These are phyloP conservation scores for Saksenaea oblongispora DNA, from an alignment of 371 early-diverging fungal species.

Conservation along the genomic window DNA sequence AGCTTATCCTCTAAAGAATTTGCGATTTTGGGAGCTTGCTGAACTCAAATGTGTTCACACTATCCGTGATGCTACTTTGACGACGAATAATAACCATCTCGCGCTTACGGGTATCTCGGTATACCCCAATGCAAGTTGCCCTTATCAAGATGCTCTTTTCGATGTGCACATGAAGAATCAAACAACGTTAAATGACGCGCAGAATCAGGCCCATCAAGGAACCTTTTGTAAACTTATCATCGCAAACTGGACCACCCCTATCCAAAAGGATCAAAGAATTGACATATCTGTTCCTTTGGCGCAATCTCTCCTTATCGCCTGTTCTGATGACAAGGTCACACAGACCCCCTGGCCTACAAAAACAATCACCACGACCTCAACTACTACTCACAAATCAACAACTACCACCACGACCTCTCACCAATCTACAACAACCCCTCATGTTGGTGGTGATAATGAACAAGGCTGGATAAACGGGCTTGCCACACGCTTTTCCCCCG, in stretches of 20 bases:
- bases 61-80: slow-evolving; percentile 8
- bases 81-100: slow-evolving; percentile 8
- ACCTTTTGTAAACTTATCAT: slow-evolving; percentile 13
- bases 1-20: not conserved
- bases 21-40: not conserved
- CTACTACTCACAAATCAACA: slow-evolving; percentile 1
- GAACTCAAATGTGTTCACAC: not conserved
- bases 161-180: slow-evolving; percentile 1
- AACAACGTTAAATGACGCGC: slow-evolving; percentile 9
- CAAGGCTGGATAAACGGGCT: slow-evolving; percentile 15
- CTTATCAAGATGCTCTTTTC: slow-evolving; percentile 6
- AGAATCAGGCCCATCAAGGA: slow-evolving; percentile 8
- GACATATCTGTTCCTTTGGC: slow-evolving; percentile 17
- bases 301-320: slow-evolving; percentile 4
- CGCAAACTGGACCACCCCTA: slow-evolving; percentile 9
- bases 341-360: slow-evolving; percentile 4
- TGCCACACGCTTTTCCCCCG: slow-evolving; percentile 41
- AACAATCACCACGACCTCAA: slow-evolving; percentile 12
- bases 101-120: slow-evolving; percentile 10
- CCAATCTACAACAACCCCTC: slow-evolving; percentile 12
- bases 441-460: slow-evolving; percentile 1
- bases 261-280: slow-evolving; percentile 2
- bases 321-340: not conserved
- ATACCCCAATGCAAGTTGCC: slow-evolving; percentile 4
- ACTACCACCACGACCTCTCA: slow-evolving; percentile 21